Conservation (phyloP, 805 yeast genomes). For the Candida orba region DNA sequence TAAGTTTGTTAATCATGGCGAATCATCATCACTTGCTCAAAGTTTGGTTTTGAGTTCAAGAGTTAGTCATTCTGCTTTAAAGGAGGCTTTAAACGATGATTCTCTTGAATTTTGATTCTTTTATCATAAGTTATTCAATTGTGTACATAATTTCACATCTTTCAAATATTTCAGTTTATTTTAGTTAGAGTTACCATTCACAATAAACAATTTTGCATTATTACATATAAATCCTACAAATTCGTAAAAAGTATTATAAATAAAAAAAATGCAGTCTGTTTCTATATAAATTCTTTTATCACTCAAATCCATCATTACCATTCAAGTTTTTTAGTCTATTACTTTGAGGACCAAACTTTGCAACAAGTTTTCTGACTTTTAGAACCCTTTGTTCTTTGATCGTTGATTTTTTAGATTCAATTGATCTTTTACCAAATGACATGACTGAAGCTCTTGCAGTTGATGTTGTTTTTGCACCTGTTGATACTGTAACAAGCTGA, state of each 20-base stretch:
- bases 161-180: background rate
- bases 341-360: conserved; percentile 1
- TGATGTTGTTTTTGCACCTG: conserved; percentile 46
- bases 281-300: background rate
- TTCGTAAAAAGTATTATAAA: background rate
- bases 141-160: background rate
- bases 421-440: conserved; percentile 34
- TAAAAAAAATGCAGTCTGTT: background rate
- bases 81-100: conserved; percentile 18
- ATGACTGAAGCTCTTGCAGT: conserved; percentile 54
- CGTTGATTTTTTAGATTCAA: conserved; percentile 6
- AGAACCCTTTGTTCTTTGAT: conserved; percentile 17
- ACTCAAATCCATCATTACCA: conserved; percentile 5
- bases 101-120: background rate
- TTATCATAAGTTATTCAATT: background rate
- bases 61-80: conserved; percentile 21
- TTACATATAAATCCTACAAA: background rate
- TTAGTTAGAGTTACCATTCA: background rate
- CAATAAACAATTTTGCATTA: background rate
- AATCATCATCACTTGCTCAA: conserved; percentile 16
- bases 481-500: conserved; percentile 44
- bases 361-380: conserved; percentile 18
- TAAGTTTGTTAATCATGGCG: conserved; percentile 22
- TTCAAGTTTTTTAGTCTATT: conserved; percentile 5
- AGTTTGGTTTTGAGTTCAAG: conserved; percentile 18